Conservation (phyloP, 2,329 filamentous ascomycete species). For the Hypoxylon sp. region DNA sequence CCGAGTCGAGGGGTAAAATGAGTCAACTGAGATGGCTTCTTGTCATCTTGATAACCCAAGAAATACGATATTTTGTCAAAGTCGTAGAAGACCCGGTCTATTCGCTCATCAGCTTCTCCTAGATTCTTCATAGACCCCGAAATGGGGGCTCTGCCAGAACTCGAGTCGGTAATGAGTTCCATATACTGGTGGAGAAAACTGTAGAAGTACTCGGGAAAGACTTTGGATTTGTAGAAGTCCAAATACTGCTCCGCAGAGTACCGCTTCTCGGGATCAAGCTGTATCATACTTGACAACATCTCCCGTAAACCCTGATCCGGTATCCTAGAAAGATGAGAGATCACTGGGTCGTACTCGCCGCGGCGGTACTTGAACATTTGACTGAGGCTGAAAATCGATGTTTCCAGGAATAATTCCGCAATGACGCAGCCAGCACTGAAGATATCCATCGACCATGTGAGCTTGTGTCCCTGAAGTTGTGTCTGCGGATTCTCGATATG, state of each 20-base stretch:
- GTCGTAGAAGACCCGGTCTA: slow-evolving; percentile 92
- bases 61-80: slow-evolving; percentile 99
- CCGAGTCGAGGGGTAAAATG: slow-evolving; percentile 65
- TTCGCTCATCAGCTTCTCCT: slow-evolving; percentile 91
- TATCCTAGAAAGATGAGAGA: slow-evolving; percentile 86
- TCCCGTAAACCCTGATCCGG: slow-evolving; percentile 89
- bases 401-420: slow-evolving; percentile 93
- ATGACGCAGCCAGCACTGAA: slow-evolving; percentile 98
- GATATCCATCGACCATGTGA: slow-evolving; percentile 97
- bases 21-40: slow-evolving; percentile 50
- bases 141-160: slow-evolving; percentile 80
- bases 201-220: slow-evolving; percentile 97
- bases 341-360: slow-evolving; percentile 90
- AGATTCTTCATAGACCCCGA: slow-evolving; percentile 79
- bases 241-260: slow-evolving; percentile 96
- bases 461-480: slow-evolving; percentile 68
- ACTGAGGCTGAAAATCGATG: slow-evolving; percentile 96
- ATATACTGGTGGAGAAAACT: slow-evolving; percentile 98
- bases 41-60: slow-evolving; percentile 78
- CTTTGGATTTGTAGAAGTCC: slow-evolving; percentile 90
- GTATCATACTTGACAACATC: slow-evolving; percentile 96
- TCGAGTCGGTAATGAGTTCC: slow-evolving; percentile 93
- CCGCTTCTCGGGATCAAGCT: slow-evolving; percentile 89
- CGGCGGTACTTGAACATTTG: slow-evolving; percentile 95
- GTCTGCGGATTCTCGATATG: slow-evolving; percentile 61